Evolutionary conservation across 441 rosid genomes (phyloP), one percentile per base, ranked within the genome.

Genomic region (Pelargonium exstipulatum): DNA sequence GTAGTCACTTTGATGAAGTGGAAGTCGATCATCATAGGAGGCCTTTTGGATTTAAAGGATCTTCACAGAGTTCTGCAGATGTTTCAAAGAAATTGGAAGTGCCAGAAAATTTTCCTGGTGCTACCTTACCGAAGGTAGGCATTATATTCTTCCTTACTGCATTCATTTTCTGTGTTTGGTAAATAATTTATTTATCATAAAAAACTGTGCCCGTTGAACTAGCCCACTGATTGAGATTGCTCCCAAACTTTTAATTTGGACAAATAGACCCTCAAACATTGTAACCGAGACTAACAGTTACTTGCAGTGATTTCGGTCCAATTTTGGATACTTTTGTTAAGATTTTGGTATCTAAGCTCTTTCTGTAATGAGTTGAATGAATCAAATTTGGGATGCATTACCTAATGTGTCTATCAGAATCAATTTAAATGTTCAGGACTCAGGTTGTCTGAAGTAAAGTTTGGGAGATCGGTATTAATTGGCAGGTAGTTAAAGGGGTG

Each of bases 21-120:
- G 71, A 74, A 26, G 65, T 68, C 26, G 63, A 65, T 49, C 64
- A 22, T 22, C 63, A 12, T 22, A 62, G 24, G 74, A 74, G 45
- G 62, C 53, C 65, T 42, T 53, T 62, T 12, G 46, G 49, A 69
- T 45, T 14, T 9, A 69, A 61, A 26, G 77, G 71, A 12, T 71
- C 63, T 57, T 55, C 62, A 7, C 79, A 9, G 57, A 61, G 65
- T 42, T 22, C 64, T 48, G 65, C 73, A 1, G 73, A 58, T 67
- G 64, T 51, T 67, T 71, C 79, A 67, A 73, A 75, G 57, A 72
- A 67, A 67, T 70, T 74, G 22, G 75, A 80, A 26, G 9, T 42
- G 67, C 67, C 81, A 63, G 78, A 69, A 58, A 70, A 67, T 70
- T 78, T 20, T 69, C 45, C 43, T 62, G 74, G 69, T 43, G 68